These are phyloP conservation scores for Neoboletus brunneissimus DNA, from an alignment of 768 basidiomycete species.

Conservation along the genomic window DNA sequence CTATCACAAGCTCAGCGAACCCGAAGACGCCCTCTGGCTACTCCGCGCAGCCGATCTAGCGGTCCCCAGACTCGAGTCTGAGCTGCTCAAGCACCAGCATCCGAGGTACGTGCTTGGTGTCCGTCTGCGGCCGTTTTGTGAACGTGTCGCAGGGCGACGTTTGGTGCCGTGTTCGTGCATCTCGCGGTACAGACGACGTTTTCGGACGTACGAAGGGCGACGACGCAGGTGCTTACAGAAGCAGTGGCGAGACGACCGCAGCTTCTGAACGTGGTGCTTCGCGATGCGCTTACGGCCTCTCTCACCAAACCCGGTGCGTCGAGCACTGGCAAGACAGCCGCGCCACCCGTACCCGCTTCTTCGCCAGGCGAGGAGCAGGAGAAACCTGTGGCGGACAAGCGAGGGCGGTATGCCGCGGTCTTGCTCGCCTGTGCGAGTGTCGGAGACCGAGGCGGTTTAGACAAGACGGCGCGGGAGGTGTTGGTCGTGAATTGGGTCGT, in stretches of 20 bases:
- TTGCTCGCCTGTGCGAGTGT: constrained; percentile 52
- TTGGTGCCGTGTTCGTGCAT: constrained; percentile 68
- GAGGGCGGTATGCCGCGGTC: constrained; percentile 49
- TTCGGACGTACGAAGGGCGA: constrained; percentile 50
- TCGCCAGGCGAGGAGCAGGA: constrained; percentile 33
- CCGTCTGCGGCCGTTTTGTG: too few species aligned
- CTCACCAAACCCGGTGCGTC: constrained; percentile 39
- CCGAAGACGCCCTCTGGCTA: constrained; percentile 74
- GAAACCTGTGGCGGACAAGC: constrained; percentile 46
- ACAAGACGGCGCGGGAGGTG: constrained; percentile 39
- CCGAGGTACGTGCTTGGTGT: constrained; percentile 51
- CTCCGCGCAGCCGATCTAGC: constrained; percentile 59
- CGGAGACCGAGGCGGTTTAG: constrained; percentile 36
- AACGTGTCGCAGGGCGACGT: constrained; percentile 43
- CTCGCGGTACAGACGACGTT: constrained; percentile 59
- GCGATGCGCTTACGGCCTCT: constrained; percentile 54
- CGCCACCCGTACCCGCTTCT: constrained; percentile 2
- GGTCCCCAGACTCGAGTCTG: constrained; percentile 43
- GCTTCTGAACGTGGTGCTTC: constrained; percentile 50
- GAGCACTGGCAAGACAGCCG: constrained; percentile 20
- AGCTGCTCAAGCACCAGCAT: constrained; percentile 51
- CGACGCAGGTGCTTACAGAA: constrained; percentile 41
- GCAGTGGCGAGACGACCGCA: constrained; percentile 42
- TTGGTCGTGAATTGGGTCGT: constrained; percentile 56
- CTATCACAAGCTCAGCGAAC: constrained; percentile 64